These are phyloP conservation scores for Emericellopsis terricola DNA, from an alignment of 495 filamentous ascomycete genomes.

Conservation along the genomic window DNA sequence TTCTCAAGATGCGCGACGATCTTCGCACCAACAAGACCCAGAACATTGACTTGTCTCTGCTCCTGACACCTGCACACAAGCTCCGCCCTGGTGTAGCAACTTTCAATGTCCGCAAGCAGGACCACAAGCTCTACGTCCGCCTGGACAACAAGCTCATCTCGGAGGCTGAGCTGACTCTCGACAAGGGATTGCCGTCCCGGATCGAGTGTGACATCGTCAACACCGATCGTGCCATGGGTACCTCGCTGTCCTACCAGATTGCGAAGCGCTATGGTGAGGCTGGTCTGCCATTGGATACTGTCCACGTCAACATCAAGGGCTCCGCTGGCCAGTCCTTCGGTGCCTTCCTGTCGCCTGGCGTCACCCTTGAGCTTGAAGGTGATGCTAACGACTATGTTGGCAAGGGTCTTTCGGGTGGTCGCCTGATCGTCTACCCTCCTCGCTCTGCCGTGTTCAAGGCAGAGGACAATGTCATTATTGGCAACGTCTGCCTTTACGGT, in stretches of 20 bases:
- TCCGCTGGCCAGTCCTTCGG: slow-evolving; percentile 98
- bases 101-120: slow-evolving; percentile 98
- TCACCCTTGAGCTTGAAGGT: slow-evolving; percentile 93
- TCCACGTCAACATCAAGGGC: slow-evolving; percentile 96
- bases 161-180: slow-evolving; percentile 88
- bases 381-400: slow-evolving; percentile 98
- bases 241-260: slow-evolving; percentile 92
- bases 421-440: slow-evolving; percentile 91
- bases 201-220: slow-evolving; percentile 98
- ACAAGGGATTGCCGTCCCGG: slow-evolving; percentile 86
- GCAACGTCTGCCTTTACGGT: slow-evolving; percentile 95
- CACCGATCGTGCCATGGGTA: slow-evolving; percentile 88
- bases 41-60: slow-evolving; percentile 88
- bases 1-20: slow-evolving; percentile 76
- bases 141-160: slow-evolving; percentile 98
- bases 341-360: slow-evolving; percentile 84
- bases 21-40: slow-evolving; percentile 75
- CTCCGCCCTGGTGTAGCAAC: slow-evolving; percentile 93
- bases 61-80: slow-evolving; percentile 90
- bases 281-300: slow-evolving; percentile 83
- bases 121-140: slow-evolving; percentile 82
- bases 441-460: slow-evolving; percentile 88
- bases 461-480: slow-evolving; percentile 92
- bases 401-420: slow-evolving; percentile 90
- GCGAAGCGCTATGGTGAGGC: slow-evolving; percentile 82